Conservation (phyloP, 2,329 filamentous ascomycete genomes). For the Verticillium dahliae region DNA sequence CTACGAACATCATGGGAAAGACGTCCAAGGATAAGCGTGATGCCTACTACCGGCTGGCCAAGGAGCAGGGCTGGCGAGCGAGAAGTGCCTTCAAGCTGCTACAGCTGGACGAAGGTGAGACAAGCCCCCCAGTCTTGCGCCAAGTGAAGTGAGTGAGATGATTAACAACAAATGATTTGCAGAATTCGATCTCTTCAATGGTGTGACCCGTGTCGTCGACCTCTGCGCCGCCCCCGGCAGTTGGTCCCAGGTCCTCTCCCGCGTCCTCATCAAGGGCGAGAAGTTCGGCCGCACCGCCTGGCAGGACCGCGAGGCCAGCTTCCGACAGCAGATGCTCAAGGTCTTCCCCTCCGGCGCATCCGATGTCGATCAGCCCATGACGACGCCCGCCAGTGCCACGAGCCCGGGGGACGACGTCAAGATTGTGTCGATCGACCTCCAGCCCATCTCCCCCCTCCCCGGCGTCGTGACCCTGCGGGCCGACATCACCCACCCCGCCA, state of each 20-base stretch:
- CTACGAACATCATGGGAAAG: conserved; percentile 65
- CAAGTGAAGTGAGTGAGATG: conserved; percentile 1
- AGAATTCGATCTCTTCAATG: conserved; percentile 91
- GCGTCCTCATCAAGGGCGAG: conserved; percentile 89
- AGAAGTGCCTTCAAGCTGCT: conserved; percentile 95
- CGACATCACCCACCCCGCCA: conserved; percentile 95
- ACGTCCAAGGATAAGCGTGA: conserved; percentile 98
- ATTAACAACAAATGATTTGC: conserved; percentile 15
- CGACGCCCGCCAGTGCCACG: neutral
- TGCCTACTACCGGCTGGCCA: conserved; percentile 94
- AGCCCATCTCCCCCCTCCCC: conserved; percentile 89
- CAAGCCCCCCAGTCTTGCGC: conserved; percentile 1
- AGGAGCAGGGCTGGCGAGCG: conserved; percentile 97
- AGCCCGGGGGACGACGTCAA: conserved; percentile 59
- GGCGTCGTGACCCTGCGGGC: conserved; percentile 89
- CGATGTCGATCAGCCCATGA: conserved; percentile 10
- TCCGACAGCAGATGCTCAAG: conserved; percentile 54
- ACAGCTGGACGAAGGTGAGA: conserved; percentile 74
- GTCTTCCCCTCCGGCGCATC: conserved; percentile 28
- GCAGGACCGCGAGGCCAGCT: conserved; percentile 72
- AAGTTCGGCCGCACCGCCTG: conserved; percentile 80
- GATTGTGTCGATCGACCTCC: conserved; percentile 92
- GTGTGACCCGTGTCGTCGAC: conserved; percentile 89
- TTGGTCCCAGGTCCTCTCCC: conserved; percentile 94
- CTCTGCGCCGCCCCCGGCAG: conserved; percentile 92